A percentile compares a stretch with the other conserved stretches of the same genome.
These are phyloP conservation scores for Elaeagnus macrophylla DNA, from an alignment of 306 rosid species.

Conservation along the genomic window DNA sequence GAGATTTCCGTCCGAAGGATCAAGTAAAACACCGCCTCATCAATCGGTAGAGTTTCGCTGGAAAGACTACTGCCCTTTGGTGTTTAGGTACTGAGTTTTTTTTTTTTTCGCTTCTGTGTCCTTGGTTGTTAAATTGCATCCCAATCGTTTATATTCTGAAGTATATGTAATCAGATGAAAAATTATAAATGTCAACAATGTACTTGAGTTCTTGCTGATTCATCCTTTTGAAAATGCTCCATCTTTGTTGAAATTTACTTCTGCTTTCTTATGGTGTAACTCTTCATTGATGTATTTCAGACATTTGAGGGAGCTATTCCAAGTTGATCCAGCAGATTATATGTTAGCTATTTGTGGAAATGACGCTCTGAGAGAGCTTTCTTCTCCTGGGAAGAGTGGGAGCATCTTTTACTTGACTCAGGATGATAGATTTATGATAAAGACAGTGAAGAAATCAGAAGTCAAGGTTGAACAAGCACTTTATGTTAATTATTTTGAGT, in stretches of 20 bases:
- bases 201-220: background rate
- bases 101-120: background rate
- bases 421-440: slow-evolving; percentile 90
- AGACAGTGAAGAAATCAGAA: slow-evolving; percentile 91
- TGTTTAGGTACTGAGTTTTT: slow-evolving; percentile 53
- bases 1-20: slow-evolving; percentile 82
- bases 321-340: slow-evolving; percentile 88
- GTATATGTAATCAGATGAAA: background rate
- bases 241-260: no score
- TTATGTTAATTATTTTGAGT: background rate
- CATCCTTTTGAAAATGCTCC: background rate
- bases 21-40: slow-evolving; percentile 87
- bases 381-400: slow-evolving; percentile 97
- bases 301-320: slow-evolving; percentile 74
- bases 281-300: slow-evolving; percentile 31
- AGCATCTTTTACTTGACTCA: slow-evolving; percentile 88
- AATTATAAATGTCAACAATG: background rate
- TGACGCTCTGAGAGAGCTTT: slow-evolving; percentile 88
- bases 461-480: slow-evolving; percentile 56
- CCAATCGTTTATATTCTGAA: background rate
- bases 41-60: slow-evolving; percentile 80
- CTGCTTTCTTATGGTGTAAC: no score
- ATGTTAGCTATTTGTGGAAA: slow-evolving; percentile 90
- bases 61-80: slow-evolving; percentile 98
- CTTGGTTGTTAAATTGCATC: background rate